phyloP scores from a whole-genome alignment of 805 yeast genomes.

The Candida odintsovae region DNA sequence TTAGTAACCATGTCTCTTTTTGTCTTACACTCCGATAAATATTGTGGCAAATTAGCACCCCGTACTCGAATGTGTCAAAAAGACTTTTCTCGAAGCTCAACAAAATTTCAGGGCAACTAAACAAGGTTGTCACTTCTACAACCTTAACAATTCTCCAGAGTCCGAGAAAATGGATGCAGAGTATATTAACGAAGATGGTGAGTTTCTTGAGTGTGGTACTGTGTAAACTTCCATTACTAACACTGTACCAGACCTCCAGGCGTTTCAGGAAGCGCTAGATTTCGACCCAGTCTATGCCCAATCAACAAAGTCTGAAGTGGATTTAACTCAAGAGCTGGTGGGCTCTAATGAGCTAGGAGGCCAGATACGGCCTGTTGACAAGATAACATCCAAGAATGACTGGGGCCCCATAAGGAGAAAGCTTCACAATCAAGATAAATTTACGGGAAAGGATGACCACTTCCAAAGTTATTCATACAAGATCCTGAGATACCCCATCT shows the following conservation, averaged over 20 bases:
- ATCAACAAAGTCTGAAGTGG: not conserved
- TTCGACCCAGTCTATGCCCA: constrained; percentile 16
- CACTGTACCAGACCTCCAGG: constrained; percentile 24
- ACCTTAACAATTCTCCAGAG: not conserved
- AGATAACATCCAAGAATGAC: constrained; percentile 37
- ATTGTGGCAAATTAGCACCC: not conserved
- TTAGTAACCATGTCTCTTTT: too few species aligned
- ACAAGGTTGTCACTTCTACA: not conserved
- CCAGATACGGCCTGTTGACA: constrained; percentile 19
- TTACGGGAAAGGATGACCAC: constrained; percentile 19
- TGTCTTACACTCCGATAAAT: too few species aligned
- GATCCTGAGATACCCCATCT: constrained; percentile 61
- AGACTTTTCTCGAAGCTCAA: not conserved
- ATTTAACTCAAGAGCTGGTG: constrained; percentile 7
- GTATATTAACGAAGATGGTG: constrained; percentile 24
- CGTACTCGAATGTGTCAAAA: not conserved
- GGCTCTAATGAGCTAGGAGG: not conserved
- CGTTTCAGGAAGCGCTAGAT: constrained; percentile 32
- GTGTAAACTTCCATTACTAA: too few species aligned
- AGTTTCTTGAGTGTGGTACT: constrained; percentile 11
- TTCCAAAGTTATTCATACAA: constrained; percentile 36
- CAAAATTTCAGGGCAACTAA: not conserved
- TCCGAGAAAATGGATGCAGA: not conserved
- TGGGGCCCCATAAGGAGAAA: constrained; percentile 39
- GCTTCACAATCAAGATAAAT: constrained; percentile 6